A percentile compares a stretch with the other conserved stretches of the same genome.
phyloP scores from a whole-genome alignment of 495 filamentous ascomycete species.

The Annulohypoxylon stygium region DNA sequence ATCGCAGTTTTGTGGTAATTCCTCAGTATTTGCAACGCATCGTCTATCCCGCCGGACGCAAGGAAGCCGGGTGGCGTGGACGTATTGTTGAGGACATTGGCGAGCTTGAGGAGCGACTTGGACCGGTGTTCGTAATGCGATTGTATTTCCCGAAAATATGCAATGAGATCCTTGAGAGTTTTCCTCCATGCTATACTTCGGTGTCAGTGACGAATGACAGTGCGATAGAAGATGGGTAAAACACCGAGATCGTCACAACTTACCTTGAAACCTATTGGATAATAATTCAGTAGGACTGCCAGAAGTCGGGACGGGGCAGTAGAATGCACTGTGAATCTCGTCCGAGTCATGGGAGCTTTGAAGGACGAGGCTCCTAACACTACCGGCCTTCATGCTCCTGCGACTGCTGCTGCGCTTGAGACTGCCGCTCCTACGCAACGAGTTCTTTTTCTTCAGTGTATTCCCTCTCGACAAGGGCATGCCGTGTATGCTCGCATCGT shows the following conservation, averaged over 20 bases:
- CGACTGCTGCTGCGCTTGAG: conserved; percentile 84
- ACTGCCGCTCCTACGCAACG: conserved; percentile 77
- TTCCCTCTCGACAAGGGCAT: conserved; percentile 73
- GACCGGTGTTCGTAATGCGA: conserved; percentile 87
- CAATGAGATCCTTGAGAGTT: conserved; percentile 92
- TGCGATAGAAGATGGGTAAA: neutral
- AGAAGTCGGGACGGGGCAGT: conserved; percentile 86
- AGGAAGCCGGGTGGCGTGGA: conserved; percentile 77
- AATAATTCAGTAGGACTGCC: conserved; percentile 91
- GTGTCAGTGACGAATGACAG: conserved; percentile 11
- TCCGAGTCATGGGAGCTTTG: conserved; percentile 73
- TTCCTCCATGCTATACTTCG: conserved; percentile 86
- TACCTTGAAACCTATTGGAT: conserved; percentile 91
- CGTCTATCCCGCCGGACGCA: conserved; percentile 82
- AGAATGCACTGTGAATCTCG: conserved; percentile 86
- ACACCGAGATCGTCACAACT: conserved; percentile 43
- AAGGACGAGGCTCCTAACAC: conserved; percentile 79
- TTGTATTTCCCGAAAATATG: conserved; percentile 95
- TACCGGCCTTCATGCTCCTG: conserved; percentile 80
- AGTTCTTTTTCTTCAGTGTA: conserved; percentile 88
- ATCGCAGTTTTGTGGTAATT: conserved; percentile 87
- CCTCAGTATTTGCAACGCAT: conserved; percentile 83
- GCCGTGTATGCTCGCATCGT: conserved; percentile 52
- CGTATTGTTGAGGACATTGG: conserved; percentile 86
- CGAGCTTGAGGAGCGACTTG: conserved; percentile 85